Evolutionary conservation across 1,284 basidiomycete genomes (phyloP).

Genomic region (Pseudozyma tsukubaensis): DNA sequence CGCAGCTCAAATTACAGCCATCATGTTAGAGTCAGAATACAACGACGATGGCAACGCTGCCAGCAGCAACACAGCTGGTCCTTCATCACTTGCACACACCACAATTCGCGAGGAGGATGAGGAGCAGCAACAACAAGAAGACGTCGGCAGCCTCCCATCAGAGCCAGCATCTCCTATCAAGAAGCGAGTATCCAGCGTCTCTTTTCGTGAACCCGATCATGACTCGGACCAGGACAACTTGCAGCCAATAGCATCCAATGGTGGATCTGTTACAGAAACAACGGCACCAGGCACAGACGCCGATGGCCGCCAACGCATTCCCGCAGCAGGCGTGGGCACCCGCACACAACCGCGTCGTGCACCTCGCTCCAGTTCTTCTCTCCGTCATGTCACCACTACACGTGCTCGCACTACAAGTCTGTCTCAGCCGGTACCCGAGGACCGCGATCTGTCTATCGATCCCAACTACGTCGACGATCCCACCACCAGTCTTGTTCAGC

Average conservation of each 20-base stretch:
- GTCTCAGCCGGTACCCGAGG: constrained; percentile 49
- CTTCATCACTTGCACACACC: constrained; percentile 9
- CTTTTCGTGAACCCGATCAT: constrained; percentile 24
- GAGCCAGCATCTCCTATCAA: constrained; percentile 13
- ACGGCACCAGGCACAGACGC: not conserved
- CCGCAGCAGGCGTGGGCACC: constrained; percentile 56
- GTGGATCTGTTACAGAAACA: not conserved
- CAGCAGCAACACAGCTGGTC: not conserved
- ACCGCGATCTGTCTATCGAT: constrained; percentile 33
- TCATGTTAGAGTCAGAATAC: constrained; percentile 12
- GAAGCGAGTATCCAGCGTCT: constrained; percentile 16
- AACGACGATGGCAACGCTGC: not conserved
- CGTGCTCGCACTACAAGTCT: constrained; percentile 45
- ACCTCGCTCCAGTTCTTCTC: constrained; percentile 53
- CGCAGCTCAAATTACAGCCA: not conserved
- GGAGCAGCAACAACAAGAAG: constrained; percentile 2
- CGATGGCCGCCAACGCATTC: constrained; percentile 27
- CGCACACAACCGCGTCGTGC: constrained; percentile 56
- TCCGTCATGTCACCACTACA: constrained; percentile 51
- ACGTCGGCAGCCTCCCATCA: not conserved
- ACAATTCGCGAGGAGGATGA: constrained; percentile 24
- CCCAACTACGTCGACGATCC: constrained; percentile 27
- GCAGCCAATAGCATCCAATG: not conserved
- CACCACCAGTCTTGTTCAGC: constrained; percentile 38
- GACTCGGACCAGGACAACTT: constrained; percentile 7